Conservation (phyloP, 2,329 filamentous ascomycete genomes). For the Purpureocillium lavendulum region DNA sequence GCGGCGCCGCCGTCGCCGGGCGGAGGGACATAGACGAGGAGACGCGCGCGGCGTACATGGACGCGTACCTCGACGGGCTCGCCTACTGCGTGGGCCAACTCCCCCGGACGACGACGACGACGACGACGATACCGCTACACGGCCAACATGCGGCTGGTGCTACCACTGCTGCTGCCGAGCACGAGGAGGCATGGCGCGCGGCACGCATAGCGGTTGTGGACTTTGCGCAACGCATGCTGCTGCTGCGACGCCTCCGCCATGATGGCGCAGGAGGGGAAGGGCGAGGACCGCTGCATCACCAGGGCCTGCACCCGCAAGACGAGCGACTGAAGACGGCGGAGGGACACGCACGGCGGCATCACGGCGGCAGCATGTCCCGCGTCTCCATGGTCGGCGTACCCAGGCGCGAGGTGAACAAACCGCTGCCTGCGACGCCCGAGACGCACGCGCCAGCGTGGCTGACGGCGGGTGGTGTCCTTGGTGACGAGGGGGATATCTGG, state of each 20-base stretch:
- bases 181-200: not conserved
- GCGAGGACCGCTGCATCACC: no score
- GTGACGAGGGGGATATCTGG: no score
- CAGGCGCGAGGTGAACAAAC: slow-evolving; percentile 11
- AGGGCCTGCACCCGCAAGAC: no score
- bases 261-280: not conserved
- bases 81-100: slow-evolving; percentile 25
- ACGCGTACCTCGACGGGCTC: slow-evolving; percentile 16
- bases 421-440: slow-evolving; percentile 20
- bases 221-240: slow-evolving; percentile 9
- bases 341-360: not conserved
- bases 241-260: not conserved
- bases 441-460: slow-evolving; percentile 14
- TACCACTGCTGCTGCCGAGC: no score
- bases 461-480: not conserved
- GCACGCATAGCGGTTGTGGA: slow-evolving; percentile 18
- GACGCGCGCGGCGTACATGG: not conserved
- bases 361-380: no score
- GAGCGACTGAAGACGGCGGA: no score
- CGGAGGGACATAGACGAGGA: no score
- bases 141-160: no score
- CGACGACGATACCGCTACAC: slow-evolving; percentile 10
- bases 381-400: no score
- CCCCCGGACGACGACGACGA: slow-evolving; percentile 1
- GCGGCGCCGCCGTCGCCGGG: not conserved